Evolutionary conservation across 2,329 filamentous ascomycete species (phyloP), one percentile per base, ranked within the genome.

Genomic region (Fusarium transvaalense): DNA sequence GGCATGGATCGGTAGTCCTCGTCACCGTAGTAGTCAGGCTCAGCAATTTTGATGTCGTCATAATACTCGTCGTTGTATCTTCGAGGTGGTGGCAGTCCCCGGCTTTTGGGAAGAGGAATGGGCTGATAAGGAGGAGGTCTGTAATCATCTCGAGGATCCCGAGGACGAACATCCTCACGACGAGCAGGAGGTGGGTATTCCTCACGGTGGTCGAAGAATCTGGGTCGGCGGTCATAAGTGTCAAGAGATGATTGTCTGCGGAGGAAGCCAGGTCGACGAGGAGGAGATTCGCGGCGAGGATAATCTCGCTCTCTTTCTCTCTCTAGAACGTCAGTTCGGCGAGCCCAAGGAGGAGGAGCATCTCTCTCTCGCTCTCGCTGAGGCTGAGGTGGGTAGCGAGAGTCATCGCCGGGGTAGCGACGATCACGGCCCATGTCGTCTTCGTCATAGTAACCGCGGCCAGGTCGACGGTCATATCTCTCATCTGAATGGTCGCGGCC

Each of bases 191-290:
- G 83, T n/a, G 85, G 84, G 71, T 89, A 89, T 64, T 91, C 88
- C 52, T 89, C 87, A 21, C 85, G 81, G 37, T 90, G 84, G 55
- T 83, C 83, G 69, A 84, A 82, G 50, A 77, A 76, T 5, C 79
- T 75, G 32, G 67, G 67, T 29, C 89, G 89, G 48, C 94, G 89
- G 79, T 97, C 94, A 76, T 93, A 97, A 0, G 92, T 97, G 78
- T 97, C 94, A 38, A 97, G 84, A 53, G 93, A 97, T 15, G 93
- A 97, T 78, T 97, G 94, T 42, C 94, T 88, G 60, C 94, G 88
- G 51, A 96, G 76, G 67, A 94, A 85, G 31, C 84, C 75, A 3
- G 93, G 94, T 45, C 91, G 86, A 34, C 85, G 84, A 55, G 85
- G 86, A 12, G 86, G 84, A 6, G 84, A 79, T 41, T 78, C 80